Base-by-base conservation (phyloP, 2,329 filamentous ascomycete species). In the Penicillium thymicola region DNA sequence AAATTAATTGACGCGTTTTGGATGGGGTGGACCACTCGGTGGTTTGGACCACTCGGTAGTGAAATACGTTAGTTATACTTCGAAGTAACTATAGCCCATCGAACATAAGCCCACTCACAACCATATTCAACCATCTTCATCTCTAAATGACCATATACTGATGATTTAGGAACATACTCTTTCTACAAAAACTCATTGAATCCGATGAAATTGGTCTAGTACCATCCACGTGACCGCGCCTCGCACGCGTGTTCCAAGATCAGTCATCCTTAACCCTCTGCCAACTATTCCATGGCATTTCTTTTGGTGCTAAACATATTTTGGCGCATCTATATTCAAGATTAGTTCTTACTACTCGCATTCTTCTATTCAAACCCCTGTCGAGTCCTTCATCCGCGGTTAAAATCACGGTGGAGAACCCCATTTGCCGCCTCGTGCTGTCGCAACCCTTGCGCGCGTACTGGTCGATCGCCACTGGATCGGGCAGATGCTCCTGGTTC, bases 161-260 rank as follows among this genome's bases (percentile, higher is more conserved):
- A 48, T 23, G 14, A 18, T 32, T 38, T 11, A 6, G 5, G 4
- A n/a, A 23, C 13, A 23, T 10, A 32, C 25, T 18, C 13, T 32
- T 40, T 38, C 16, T 18, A 28, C 2, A 38, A 4, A 32, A 30
- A 18, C 8, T 32, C 10, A 25, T n/a, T 25, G 16, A 48, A 41
- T n/a, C 13, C 8, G 44, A 38, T 54, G 27, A 41, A 34, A 40
- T 23, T 30, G 44, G 43, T 34, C 8, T 44, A 47, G 40, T 52
- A 32, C 14, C 5, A 44, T 57, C 27, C 70, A 72, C 69, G 70
- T 73, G 70, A 72, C 62, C 66, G 67, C 65, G 69, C 65, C 59
- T 62, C 62, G 59, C 54, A 71, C 70, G 69, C 70, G 70, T 68
- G 45, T 36, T 51, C 58, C 47, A 54, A 59, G 59, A 58, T 38